phyloP scores from a whole-genome alignment of 208 protist genomes.

The Trypanosoma caninum region DNA sequence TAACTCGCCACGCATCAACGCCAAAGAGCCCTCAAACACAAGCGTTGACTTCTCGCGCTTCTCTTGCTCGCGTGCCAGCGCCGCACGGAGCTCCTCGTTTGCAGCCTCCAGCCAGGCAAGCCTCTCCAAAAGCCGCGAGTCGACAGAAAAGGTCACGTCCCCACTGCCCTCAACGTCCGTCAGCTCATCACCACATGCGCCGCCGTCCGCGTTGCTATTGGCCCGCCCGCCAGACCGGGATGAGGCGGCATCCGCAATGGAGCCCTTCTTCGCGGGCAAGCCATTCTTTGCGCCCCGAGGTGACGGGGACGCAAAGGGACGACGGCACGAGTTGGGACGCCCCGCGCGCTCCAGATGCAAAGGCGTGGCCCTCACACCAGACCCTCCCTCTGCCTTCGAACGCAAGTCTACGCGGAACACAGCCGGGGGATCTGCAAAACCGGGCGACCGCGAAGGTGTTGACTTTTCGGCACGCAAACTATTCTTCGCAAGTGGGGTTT shows the following conservation, averaged over 20 bases:
- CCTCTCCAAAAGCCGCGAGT: background rate
- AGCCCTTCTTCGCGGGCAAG: background rate
- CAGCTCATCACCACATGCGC: background rate
- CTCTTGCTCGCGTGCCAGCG: background rate
- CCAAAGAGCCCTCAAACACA: background rate
- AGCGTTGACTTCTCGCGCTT: background rate
- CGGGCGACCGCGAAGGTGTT: slow-evolving; percentile 3
- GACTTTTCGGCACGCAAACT: background rate
- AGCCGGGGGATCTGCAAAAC: background rate
- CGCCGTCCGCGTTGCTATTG: background rate
- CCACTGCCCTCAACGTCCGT: background rate
- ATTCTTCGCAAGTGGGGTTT: background rate
- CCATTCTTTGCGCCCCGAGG: background rate
- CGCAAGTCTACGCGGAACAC: slow-evolving; percentile 11
- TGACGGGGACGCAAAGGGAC: slow-evolving; percentile 4
- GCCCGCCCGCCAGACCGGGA: no score
- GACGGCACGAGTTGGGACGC: background rate
- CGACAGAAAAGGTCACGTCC: background rate
- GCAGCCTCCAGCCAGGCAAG: background rate
- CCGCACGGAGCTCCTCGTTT: slow-evolving; percentile 3
- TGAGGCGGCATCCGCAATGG: no score
- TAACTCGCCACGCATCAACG: background rate
- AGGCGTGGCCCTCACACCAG: background rate
- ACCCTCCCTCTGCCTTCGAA: background rate
- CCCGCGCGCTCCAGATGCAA: background rate